Base-by-base conservation (phyloP, 306 rosid genomes). In the Dryas drummondii region DNA sequence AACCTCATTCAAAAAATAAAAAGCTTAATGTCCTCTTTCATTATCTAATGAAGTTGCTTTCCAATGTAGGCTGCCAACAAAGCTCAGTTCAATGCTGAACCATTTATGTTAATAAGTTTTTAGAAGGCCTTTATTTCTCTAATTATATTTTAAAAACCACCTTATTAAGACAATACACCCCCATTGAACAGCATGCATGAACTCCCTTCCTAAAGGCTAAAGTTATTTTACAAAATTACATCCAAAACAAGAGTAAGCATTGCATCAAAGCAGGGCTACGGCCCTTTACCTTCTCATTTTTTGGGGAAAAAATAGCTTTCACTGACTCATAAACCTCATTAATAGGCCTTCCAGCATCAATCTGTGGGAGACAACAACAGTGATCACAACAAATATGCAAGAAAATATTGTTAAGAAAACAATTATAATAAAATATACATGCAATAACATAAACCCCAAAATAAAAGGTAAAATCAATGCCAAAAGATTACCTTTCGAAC, bases 311-410 rank as follows among this genome's bases (percentile, higher is more conserved):
- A 81, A 92, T 60, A 51, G 79, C 93, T 84, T 92, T 90, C 67
- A 94, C 99, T 0, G 93, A 76, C 79, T 89, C 98, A 53, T 82
- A 94, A 66, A 94, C 98, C 84, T 94, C 92, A 79, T 81, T 89
- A 54, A 92, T 1, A 47, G 99, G 93, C 87, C 78, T 90, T 73
- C 82, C 92, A 78, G 99, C 98, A 73, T 87, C 91, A 82, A 94
- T 72, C 99, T 94, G 87, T 70, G 59, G 45, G 74, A 82, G 70
- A 80, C 71, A 78, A 59, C 16, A 68, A 45, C 54, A 81, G 61
- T n/a, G 32, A 52, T 22, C 37, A 67, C 54, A 55, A 57, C 46
- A 68, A 59, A 67, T 55, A 76, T 63, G 55, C 26, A 82, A 74
- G 17, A 76, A 15, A 1, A 70, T 69, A 65, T 67, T 46, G 48